phyloP scores from a whole-genome alignment of 2,329 filamentous ascomycete genomes.

The Cucurbitaria berberidis region DNA sequence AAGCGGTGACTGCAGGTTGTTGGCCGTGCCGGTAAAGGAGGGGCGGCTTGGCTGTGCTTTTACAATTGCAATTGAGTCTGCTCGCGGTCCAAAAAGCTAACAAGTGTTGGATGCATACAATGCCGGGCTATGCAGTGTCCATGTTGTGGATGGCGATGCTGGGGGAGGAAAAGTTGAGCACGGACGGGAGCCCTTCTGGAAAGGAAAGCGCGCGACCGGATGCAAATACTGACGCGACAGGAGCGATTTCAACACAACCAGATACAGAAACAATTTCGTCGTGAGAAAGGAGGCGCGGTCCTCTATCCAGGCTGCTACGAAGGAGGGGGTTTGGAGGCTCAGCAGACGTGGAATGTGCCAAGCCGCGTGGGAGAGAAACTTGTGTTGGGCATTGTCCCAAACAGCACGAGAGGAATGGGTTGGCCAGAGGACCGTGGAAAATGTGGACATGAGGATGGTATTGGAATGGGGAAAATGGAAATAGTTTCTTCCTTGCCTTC shows the following conservation, averaged over 20 bases:
- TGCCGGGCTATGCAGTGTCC: slow-evolving; percentile 22
- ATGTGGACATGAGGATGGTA: background rate
- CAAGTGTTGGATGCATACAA: slow-evolving; percentile 43
- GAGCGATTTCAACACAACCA: slow-evolving; percentile 23
- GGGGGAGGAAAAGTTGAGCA: slow-evolving; percentile 22
- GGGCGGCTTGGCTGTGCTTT: slow-evolving; percentile 30
- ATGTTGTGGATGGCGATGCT: slow-evolving; percentile 1
- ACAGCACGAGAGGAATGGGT: slow-evolving; percentile 16
- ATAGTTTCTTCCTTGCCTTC: slow-evolving; percentile 1
- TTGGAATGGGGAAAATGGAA: background rate
- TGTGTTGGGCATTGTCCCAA: slow-evolving; percentile 13
- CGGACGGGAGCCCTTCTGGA: slow-evolving; percentile 19
- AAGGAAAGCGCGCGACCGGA: slow-evolving; percentile 17
- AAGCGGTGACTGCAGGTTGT: slow-evolving; percentile 23
- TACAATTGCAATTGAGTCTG: slow-evolving; percentile 32
- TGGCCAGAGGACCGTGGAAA: background rate
- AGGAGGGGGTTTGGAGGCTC: background rate
- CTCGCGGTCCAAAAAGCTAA: slow-evolving; percentile 42
- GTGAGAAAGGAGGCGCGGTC: slow-evolving; percentile 15
- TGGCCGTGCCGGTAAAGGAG: slow-evolving; percentile 36
- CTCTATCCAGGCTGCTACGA: background rate
- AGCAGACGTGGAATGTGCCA: slow-evolving; percentile 16
- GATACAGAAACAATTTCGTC: slow-evolving; percentile 17
- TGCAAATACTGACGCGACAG: slow-evolving; percentile 31
- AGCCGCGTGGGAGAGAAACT: slow-evolving; percentile 3